phyloP scores from a whole-genome alignment of 2,329 filamentous ascomycete genomes.

The Microsporum canis region DNA sequence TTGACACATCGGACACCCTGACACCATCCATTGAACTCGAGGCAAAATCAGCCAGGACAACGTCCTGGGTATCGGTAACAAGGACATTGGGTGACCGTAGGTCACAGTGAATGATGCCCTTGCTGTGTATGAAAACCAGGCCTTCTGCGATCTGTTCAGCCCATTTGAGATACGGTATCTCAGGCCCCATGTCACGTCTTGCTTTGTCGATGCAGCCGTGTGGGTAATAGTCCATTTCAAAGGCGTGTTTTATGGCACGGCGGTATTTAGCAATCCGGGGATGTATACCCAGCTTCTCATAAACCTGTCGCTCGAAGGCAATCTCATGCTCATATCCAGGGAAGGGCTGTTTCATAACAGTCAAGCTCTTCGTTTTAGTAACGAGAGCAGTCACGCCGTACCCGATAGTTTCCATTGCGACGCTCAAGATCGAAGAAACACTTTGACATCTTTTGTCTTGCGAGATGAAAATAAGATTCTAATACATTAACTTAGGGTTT shows the following conservation, averaged over 20 bases:
- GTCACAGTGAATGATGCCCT: not conserved
- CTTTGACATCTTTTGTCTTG: too few relatives aligned
- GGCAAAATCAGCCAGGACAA: not conserved
- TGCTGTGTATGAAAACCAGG: not conserved
- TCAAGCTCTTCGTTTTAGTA: not conserved
- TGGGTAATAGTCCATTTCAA: not conserved
- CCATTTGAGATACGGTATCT: not conserved
- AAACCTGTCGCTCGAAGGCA: not conserved
- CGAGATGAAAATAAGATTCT: too few relatives aligned
- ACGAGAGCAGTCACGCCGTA: not conserved
- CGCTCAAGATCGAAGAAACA: not conserved
- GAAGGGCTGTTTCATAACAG: not conserved
- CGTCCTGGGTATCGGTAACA: not conserved
- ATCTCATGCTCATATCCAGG: not conserved
- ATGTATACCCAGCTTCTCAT: not conserved
- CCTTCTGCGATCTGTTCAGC: not conserved
- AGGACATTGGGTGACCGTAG: not conserved
- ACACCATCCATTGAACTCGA: not conserved
- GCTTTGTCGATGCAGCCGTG: not conserved
- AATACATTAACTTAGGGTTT: too few relatives aligned
- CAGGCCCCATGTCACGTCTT: not conserved
- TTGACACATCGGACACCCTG: not conserved
- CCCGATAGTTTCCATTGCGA: not conserved
- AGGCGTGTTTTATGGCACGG: not conserved
- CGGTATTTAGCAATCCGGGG: not conserved